Evolutionary conservation across 2,329 filamentous ascomycete species (phyloP).

Genomic region (Myrmaecium sp.): DNA sequence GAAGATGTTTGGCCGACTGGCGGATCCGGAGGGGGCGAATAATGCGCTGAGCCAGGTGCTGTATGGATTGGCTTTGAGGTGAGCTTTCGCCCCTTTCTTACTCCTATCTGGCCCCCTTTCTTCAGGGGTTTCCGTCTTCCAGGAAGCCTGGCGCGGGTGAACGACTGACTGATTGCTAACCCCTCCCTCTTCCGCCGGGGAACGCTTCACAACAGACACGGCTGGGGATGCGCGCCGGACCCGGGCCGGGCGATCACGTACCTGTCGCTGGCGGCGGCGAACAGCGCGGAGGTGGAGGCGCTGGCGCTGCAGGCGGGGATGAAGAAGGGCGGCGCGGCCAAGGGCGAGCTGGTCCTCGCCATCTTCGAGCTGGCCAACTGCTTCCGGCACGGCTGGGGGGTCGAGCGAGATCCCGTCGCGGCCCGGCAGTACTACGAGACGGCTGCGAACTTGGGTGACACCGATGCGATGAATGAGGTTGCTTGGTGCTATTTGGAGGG

Average conservation of each 20-base stretch:
- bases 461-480: constrained; percentile 93
- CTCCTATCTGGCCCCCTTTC: background rate
- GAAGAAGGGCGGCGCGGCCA: constrained; percentile 85
- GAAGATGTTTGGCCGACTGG: constrained; percentile 66
- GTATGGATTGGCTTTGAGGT: constrained; percentile 82
- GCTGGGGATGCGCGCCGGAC: constrained; percentile 73
- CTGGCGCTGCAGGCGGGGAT: constrained; percentile 72
- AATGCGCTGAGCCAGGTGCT: constrained; percentile 91
- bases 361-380: constrained; percentile 90
- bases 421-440: constrained; percentile 92
- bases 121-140: no score
- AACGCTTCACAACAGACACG: constrained; percentile 53
- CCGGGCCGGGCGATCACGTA: constrained; percentile 61
- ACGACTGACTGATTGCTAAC: constrained; percentile 1
- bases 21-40: constrained; percentile 68
- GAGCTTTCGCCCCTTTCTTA: constrained; percentile 17
- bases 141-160: no score
- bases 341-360: constrained; percentile 87
- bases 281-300: constrained; percentile 74
- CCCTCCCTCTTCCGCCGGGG: background rate
- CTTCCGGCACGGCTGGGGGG: constrained; percentile 90
- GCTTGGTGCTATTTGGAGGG: constrained; percentile 93
- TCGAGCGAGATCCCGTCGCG: constrained; percentile 68
- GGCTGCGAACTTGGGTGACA: constrained; percentile 87
- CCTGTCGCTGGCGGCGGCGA: constrained; percentile 75